Evolutionary conservation across 2,329 filamentous ascomycete genomes (phyloP).

Genomic region (Paecilomyces variotii): DNA sequence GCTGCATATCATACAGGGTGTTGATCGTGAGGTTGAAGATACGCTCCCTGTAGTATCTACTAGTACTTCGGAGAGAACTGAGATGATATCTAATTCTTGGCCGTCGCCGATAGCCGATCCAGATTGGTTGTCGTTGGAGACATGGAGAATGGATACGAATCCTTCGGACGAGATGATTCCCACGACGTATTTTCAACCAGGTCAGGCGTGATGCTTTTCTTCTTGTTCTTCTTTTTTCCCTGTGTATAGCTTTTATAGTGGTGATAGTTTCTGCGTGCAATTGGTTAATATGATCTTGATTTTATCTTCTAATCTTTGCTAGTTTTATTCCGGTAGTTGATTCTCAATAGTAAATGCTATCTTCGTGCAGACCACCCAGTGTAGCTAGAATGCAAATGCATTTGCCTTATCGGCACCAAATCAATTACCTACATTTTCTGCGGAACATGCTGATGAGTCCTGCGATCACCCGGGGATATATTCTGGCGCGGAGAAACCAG

Average conservation of each 20-base stretch:
- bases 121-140: slow-evolving; percentile 6
- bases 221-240: neutral
- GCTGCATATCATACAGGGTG: slow-evolving; percentile 6
- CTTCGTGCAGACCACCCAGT: no score
- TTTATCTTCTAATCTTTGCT: no score
- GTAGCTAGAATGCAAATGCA: no score
- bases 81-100: slow-evolving; percentile 1
- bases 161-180: neutral
- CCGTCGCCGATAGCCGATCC: slow-evolving; percentile 5
- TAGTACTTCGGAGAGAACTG: neutral
- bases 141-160: slow-evolving; percentile 4
- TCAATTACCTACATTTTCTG: neutral
- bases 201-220: neutral
- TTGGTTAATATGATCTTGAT: no score
- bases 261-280: neutral
- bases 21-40: slow-evolving; percentile 6
- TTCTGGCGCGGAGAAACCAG: slow-evolving; percentile 3
- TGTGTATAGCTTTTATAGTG: neutral
- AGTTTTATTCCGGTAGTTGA: no score
- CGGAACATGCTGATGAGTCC: neutral
- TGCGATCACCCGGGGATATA: neutral
- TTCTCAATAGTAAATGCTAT: no score
- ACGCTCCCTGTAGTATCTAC: neutral
- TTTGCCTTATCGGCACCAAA: no score
- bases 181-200: neutral